Conservation (phyloP, 1,139 yeast genomes). For the Saccharomyces hybrid region DNA sequence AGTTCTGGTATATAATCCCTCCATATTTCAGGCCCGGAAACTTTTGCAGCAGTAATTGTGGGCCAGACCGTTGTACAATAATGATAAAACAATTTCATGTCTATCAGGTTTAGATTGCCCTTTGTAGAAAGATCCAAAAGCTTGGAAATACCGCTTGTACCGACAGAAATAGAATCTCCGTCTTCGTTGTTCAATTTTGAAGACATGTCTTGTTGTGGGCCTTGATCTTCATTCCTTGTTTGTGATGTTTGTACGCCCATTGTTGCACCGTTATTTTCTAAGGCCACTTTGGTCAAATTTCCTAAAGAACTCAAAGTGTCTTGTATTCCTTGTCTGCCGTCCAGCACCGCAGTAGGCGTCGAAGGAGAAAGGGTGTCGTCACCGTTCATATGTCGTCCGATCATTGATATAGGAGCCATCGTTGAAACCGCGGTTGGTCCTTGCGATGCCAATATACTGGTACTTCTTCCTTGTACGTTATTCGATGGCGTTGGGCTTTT, state of each 20-base stretch:
- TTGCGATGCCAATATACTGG: neutral
- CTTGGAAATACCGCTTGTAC: conserved; percentile 10
- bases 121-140: conserved; percentile 26
- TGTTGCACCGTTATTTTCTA: neutral
- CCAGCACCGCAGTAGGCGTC: neutral
- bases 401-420: neutral
- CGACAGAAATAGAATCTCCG: neutral
- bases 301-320: neutral
- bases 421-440: neutral
- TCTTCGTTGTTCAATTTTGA: conserved; percentile 3
- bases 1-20: conserved; percentile 76
- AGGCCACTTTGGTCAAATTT: neutral
- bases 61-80: conserved; percentile 78
- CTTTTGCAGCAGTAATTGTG: conserved; percentile 86
- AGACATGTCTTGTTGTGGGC: neutral
- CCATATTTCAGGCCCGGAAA: conserved; percentile 83
- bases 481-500: neutral
- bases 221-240: neutral
- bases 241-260: neutral
- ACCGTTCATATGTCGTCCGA: neutral
- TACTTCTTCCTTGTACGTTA: neutral
- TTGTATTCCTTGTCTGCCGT: neutral
- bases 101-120: conserved; percentile 57
- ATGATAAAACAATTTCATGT: conserved; percentile 75
- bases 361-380: neutral